These are phyloP conservation scores for Pascua sp. DNA, from an alignment of 1,284 basidiomycete species.

Conservation along the genomic window DNA sequence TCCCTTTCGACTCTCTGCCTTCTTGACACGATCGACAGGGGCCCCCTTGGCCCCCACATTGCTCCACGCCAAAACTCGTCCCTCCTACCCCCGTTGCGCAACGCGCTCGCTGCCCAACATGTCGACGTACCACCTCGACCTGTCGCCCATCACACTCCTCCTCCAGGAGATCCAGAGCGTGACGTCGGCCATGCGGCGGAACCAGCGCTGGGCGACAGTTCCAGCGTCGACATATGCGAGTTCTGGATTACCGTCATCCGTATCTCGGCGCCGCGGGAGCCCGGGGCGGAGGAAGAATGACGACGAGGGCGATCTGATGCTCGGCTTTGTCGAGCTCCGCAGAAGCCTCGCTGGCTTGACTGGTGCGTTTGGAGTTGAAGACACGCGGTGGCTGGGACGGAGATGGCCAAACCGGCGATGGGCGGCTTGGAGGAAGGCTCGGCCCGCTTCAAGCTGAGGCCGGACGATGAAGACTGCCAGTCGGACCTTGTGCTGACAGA, in stretches of 20 bases:
- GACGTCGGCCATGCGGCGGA: constrained; percentile 95
- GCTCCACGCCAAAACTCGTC: too few relatives aligned
- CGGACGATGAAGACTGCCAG: too few relatives aligned
- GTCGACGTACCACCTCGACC: constrained; percentile 25
- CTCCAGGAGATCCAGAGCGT: constrained; percentile 78
- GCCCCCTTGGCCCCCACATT: too few relatives aligned
- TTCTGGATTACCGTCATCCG: constrained; percentile 27
- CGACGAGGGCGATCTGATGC: constrained; percentile 68
- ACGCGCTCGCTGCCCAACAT: background rate
- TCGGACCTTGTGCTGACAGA: too few relatives aligned
- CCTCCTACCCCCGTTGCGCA: too few relatives aligned
- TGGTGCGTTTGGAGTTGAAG: constrained; percentile 55
- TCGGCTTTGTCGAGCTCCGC: constrained; percentile 81
- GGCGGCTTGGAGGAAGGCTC: background rate
- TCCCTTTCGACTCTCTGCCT: too few relatives aligned
- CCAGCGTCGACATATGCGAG: constrained; percentile 32
- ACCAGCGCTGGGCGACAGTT: constrained; percentile 79
- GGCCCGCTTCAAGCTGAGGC: background rate
- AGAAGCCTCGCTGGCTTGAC: constrained; percentile 66
- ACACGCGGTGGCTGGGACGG: background rate
- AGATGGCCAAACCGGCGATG: too few relatives aligned
- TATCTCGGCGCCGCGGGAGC: constrained; percentile 10
- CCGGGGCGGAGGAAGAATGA: constrained; percentile 4
- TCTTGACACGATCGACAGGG: too few relatives aligned
- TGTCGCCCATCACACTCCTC: constrained; percentile 43